Conservation (phyloP, 1,284 basidiomycete genomes). For the Pascua guehoae region DNA sequence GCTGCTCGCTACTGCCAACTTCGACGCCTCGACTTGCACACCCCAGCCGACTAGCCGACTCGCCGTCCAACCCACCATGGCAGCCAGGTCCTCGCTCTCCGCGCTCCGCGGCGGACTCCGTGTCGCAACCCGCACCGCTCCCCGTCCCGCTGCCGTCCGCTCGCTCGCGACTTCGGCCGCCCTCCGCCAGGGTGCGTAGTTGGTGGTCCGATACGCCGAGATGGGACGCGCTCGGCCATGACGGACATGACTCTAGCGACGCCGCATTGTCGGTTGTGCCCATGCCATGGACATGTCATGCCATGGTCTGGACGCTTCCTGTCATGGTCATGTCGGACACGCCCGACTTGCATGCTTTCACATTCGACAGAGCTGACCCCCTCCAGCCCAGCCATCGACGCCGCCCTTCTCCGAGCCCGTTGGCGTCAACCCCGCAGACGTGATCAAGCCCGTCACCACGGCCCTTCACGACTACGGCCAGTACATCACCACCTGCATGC, state of each 20-base stretch:
- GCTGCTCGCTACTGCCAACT: background rate
- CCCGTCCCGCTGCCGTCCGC: slow-evolving; percentile 18
- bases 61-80: slow-evolving; percentile 25
- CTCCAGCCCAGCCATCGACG: slow-evolving; percentile 49
- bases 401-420: slow-evolving; percentile 82
- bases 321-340: background rate
- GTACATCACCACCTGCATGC: slow-evolving; percentile 83
- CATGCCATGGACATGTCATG: background rate
- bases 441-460: slow-evolving; percentile 66
- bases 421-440: slow-evolving; percentile 75
- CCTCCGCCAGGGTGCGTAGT: slow-evolving; percentile 28
- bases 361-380: background rate
- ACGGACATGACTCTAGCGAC: background rate
- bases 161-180: slow-evolving; percentile 27
- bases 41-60: slow-evolving; percentile 1
- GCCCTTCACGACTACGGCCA: slow-evolving; percentile 83
- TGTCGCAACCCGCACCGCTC: slow-evolving; percentile 5
- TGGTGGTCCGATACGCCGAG: no score
- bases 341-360: background rate
- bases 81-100: slow-evolving; percentile 28
- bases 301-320: background rate
- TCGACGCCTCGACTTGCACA: background rate
- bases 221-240: background rate
- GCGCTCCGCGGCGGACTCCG: slow-evolving; percentile 23
- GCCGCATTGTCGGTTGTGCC: slow-evolving; percentile 1